Evolutionary conservation across 78 protist genomes (phyloP).

Genomic region (Dictyostelium purpureum): DNA sequence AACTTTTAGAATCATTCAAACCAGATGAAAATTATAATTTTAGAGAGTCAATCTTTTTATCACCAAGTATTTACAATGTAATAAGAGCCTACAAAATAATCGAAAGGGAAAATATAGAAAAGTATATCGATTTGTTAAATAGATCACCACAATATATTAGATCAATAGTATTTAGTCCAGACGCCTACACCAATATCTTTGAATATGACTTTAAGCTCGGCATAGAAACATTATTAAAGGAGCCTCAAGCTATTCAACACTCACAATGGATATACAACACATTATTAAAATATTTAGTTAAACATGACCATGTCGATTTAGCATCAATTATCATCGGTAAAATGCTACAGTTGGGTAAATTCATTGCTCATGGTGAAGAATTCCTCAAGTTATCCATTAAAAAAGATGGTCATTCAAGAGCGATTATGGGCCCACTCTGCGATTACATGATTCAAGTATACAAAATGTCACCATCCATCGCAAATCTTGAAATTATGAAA

Average conservation of each 20-base stretch:
- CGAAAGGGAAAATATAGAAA: neutral
- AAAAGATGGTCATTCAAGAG: neutral
- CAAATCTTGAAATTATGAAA: neutral
- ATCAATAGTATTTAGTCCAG: neutral
- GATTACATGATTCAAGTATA: neutral
- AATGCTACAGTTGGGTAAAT: neutral
- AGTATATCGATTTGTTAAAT: neutral
- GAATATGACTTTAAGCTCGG: neutral
- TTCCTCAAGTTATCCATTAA: neutral
- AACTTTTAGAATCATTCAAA: neutral
- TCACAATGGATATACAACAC: neutral
- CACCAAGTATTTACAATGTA: neutral
- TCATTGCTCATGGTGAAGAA: neutral
- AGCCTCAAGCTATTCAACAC: neutral
- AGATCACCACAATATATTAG: neutral
- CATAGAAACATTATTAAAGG: neutral
- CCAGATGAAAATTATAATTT: neutral
- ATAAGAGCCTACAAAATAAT: neutral
- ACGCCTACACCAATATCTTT: neutral
- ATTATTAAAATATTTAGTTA: neutral
- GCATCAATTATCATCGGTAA: neutral
- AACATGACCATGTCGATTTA: neutral
- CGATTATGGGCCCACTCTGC: no score
- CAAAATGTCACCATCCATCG: neutral
- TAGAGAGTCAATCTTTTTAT: neutral